Conservation (phyloP, 805 yeast species). For the Metschnikowia bowlesiae region DNA sequence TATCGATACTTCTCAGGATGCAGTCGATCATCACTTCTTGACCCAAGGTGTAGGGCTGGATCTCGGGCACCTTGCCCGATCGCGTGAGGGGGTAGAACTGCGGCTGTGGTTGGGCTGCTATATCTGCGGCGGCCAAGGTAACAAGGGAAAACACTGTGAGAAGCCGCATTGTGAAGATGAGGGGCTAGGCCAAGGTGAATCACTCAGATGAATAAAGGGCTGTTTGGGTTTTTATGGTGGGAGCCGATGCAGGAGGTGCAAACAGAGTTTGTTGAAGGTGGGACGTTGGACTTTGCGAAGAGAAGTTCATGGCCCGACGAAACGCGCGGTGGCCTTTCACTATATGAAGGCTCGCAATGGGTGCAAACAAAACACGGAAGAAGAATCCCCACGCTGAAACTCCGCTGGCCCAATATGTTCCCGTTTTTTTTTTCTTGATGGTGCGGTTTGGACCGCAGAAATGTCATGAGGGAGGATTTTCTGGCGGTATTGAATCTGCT, state of each 20-base stretch:
- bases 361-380: not conserved
- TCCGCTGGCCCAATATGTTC: too few species aligned
- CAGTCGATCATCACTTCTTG: constrained; percentile 52
- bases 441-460: not conserved
- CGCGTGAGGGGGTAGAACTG: constrained; percentile 37
- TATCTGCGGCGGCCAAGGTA: not conserved
- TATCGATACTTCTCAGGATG: constrained; percentile 63
- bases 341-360: constrained; percentile 1
- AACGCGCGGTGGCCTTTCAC: not conserved
- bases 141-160: not conserved
- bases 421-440: not conserved
- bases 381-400: too few species aligned
- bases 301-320: not conserved
- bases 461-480: too few species aligned
- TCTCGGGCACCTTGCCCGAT: constrained; percentile 35
- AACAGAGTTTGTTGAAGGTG: not conserved
- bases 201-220: not conserved
- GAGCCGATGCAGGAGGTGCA: not conserved
- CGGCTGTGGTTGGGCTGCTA: not conserved
- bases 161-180: too few species aligned
- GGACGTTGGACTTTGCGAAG: not conserved
- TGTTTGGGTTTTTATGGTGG: not conserved
- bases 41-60: constrained; percentile 34
- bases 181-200: too few species aligned
- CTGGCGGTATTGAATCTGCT: too few species aligned